Conservation (phyloP, 2,329 filamentous ascomycete genomes). For the Penicillium sp. region DNA sequence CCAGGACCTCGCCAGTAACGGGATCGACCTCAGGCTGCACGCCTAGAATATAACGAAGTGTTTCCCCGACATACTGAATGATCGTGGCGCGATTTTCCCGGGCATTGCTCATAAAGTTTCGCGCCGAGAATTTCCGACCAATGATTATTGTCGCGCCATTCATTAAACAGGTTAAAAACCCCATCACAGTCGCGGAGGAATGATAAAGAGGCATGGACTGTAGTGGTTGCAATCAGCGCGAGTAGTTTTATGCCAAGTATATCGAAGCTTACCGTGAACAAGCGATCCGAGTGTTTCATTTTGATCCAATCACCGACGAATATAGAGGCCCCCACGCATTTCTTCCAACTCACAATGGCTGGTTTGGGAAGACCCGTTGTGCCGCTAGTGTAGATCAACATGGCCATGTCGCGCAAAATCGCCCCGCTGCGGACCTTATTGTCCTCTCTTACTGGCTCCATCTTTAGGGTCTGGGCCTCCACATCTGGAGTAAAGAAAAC, state of each 20-base stretch:
- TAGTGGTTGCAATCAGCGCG: not conserved
- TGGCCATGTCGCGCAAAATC: slow-evolving; percentile 54
- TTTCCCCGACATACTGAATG: slow-evolving; percentile 85
- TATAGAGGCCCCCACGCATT: slow-evolving; percentile 50
- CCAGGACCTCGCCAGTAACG: slow-evolving; percentile 60
- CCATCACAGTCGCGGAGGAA: slow-evolving; percentile 67
- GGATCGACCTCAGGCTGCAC: slow-evolving; percentile 58
- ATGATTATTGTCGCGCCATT: slow-evolving; percentile 62
- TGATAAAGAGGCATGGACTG: slow-evolving; percentile 88
- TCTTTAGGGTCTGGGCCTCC: slow-evolving; percentile 50
- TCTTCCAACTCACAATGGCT: slow-evolving; percentile 68
- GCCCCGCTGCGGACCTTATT: slow-evolving; percentile 52
- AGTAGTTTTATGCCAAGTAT: no score
- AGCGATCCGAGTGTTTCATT: slow-evolving; percentile 58
- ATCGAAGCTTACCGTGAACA: slow-evolving; percentile 63
- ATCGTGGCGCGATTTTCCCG: slow-evolving; percentile 64
- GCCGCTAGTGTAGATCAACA: slow-evolving; percentile 79
- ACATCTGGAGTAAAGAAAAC: slow-evolving; percentile 56
- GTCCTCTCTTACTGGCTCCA: slow-evolving; percentile 52
- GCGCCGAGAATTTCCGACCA: slow-evolving; percentile 71
- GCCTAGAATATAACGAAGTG: slow-evolving; percentile 72
- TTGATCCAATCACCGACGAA: slow-evolving; percentile 54
- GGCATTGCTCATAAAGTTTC: slow-evolving; percentile 70
- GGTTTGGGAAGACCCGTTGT: slow-evolving; percentile 81
- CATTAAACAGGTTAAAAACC: slow-evolving; percentile 56